phyloP scores from a whole-genome alignment of 768 basidiomycete species.

The Leccinum fibrillosum region DNA sequence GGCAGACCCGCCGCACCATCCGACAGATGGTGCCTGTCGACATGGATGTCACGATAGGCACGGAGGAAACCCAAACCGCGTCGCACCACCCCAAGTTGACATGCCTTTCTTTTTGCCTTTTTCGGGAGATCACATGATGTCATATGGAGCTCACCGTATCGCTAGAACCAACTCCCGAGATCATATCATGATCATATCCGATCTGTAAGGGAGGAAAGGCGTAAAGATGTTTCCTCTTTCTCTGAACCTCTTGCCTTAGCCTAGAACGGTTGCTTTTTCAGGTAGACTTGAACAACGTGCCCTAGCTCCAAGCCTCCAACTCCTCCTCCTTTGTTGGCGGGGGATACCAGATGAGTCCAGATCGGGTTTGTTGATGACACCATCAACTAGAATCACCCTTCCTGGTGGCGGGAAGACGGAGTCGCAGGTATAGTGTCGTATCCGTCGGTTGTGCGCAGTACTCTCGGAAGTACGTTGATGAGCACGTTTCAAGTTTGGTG shows the following conservation, averaged over 20 bases:
- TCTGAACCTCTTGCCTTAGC: not conserved
- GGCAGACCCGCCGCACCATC: not conserved
- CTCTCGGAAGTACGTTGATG: no score
- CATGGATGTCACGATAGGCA: not conserved
- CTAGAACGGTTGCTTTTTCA: not conserved
- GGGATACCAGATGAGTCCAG: not conserved
- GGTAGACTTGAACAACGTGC: not conserved
- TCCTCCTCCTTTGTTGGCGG: not conserved
- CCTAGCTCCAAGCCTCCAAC: not conserved
- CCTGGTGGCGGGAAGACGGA: not conserved
- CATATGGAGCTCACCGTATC: not conserved
- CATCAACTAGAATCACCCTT: not conserved
- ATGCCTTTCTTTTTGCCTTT: not conserved
- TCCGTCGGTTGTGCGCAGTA: not conserved
- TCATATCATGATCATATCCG: not conserved
- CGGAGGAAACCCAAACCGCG: not conserved
- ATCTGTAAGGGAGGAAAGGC: not conserved
- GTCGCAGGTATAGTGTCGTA: not conserved
- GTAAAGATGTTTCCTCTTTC: not conserved
- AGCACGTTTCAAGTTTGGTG: not conserved
- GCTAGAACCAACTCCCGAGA: not conserved
- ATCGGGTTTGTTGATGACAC: not conserved
- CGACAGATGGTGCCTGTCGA: not conserved
- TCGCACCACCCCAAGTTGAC: not conserved
- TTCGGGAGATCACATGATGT: not conserved